Percentiles rank a stretch among this genome's conserved stretches.
Evolutionary conservation across 2,329 filamentous ascomycete species (phyloP).

Genomic region (Cladophialophora immunda): DNA sequence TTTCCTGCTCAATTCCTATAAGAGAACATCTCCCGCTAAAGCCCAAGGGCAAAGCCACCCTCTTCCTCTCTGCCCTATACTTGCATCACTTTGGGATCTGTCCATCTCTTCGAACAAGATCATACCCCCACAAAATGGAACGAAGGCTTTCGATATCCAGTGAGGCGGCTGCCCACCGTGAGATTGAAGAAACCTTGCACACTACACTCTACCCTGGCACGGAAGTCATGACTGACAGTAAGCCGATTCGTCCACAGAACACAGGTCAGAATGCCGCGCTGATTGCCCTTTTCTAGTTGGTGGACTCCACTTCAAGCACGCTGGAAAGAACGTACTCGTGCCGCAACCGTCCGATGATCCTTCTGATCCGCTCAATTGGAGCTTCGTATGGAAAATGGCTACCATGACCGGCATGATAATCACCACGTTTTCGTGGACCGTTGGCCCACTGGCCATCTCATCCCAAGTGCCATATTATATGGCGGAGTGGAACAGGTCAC

Average conservation of each 20-base stretch:
- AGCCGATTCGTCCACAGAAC: neutral
- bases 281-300: slow-evolving; percentile 17
- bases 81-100: neutral
- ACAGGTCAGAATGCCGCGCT: neutral
- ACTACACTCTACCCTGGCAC: slow-evolving; percentile 23
- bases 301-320: slow-evolving; percentile 42
- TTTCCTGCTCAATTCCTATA: neutral
- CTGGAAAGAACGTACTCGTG: slow-evolving; percentile 52
- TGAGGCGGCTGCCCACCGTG: slow-evolving; percentile 16
- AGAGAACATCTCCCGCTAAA: neutral
- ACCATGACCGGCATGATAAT: slow-evolving; percentile 22
- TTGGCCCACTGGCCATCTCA: slow-evolving; percentile 24
- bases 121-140: slow-evolving; percentile 11
- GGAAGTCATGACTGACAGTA: slow-evolving; percentile 25
- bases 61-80: slow-evolving; percentile 2
- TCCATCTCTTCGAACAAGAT: neutral
- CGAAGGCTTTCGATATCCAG: slow-evolving; percentile 6
- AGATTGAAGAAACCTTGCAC: slow-evolving; percentile 22
- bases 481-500: slow-evolving; percentile 27
- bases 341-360: slow-evolving; percentile 50
- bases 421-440: slow-evolving; percentile 24
- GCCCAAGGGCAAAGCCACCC: neutral
- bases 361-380: slow-evolving; percentile 51
- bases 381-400: slow-evolving; percentile 49
- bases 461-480: slow-evolving; percentile 29